Evolutionary conservation across 179 eudicot genomes (phyloP), one percentile per base, ranked within the genome.

Genomic region (Corrigiola litoralis): DNA sequence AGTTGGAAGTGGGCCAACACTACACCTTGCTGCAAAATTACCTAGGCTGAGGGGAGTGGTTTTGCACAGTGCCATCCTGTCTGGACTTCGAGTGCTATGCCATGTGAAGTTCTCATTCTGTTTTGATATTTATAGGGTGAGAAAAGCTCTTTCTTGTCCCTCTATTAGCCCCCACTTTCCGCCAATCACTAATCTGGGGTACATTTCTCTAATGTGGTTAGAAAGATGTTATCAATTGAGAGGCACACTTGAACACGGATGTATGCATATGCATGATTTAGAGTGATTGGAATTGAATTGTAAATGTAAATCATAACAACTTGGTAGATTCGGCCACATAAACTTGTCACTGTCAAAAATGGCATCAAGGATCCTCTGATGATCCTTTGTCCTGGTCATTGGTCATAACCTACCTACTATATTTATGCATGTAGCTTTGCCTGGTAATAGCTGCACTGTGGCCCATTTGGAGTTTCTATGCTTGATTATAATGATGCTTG

Each of bases 1-100:
- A 1, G 99, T 94, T 49, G 97, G 99, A 73, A 94, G 99, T 58
- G 97, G 99, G 28, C 97, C 99, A 45, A 94, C 97, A 11, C 66
- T 94, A 58, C 97, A 94, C 72, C 76, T 94, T 57, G 96, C 99
- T 13, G 81, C 99, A 53, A 81, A 88, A 65, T 75, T 90, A 60
- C 99, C 97, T 24, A 86, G 97, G 70, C 67, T 94, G 76, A 90
- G 99, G 70, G 99, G 99, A 40, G 96, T 94, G 24, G 96, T 94
- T 78, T 84, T 94, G 72, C 99, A 94, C 64, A 94, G 99, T 75
- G 99, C 91, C 74, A 94, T 94, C 68, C 96, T 94, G 48, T 94
- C 99, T 20, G 99, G 99, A 17, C 95, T 94, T 46, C 95, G 99
- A 40, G 99, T 94, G 13, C 84, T 94, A 52, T 94, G 99, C 72